phyloP scores from a whole-genome alignment of 768 basidiomycete genomes.

The Serendipita vermifera region DNA sequence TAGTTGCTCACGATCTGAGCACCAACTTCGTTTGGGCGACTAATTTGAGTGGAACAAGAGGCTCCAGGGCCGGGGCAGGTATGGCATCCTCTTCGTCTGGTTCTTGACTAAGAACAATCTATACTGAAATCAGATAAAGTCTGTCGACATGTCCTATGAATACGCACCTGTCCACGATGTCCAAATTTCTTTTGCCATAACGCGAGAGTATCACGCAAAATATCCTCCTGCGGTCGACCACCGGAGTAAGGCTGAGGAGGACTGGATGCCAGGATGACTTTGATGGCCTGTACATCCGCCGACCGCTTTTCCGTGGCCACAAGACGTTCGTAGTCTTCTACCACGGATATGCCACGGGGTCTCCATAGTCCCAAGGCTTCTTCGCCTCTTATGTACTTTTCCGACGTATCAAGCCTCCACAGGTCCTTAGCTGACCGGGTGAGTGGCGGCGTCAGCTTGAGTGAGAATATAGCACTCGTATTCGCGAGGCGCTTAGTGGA shows the following conservation, averaged over 20 bases:
- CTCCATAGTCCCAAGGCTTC: constrained; percentile 74
- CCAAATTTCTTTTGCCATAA: constrained; percentile 82
- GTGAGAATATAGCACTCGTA: constrained; percentile 70
- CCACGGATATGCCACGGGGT: constrained; percentile 73
- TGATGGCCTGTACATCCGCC: constrained; percentile 82
- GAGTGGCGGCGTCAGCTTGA: constrained; percentile 68
- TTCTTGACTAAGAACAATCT: constrained; percentile 73
- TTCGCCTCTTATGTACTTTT: constrained; percentile 90
- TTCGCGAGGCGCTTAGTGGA: constrained; percentile 65
- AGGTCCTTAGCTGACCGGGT: constrained; percentile 79
- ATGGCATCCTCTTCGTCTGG: constrained; percentile 44
- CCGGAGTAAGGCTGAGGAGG: constrained; percentile 35
- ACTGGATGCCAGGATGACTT: constrained; percentile 48
- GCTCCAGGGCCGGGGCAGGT: constrained; percentile 26
- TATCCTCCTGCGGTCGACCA: constrained; percentile 53
- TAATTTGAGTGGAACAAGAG: constrained; percentile 47
- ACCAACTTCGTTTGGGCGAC: constrained; percentile 60
- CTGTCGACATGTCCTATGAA: neutral
- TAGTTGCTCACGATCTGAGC: constrained; percentile 47
- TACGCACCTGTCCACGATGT: constrained; percentile 56
- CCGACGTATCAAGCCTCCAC: constrained; percentile 88
- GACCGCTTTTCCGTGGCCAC: constrained; percentile 56
- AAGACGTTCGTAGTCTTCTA: constrained; percentile 73
- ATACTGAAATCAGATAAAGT: constrained; percentile 15
- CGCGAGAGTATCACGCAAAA: constrained; percentile 51